phyloP scores from a whole-genome alignment of 2,329 filamentous ascomycete genomes.

The Penicillium concentricum region DNA sequence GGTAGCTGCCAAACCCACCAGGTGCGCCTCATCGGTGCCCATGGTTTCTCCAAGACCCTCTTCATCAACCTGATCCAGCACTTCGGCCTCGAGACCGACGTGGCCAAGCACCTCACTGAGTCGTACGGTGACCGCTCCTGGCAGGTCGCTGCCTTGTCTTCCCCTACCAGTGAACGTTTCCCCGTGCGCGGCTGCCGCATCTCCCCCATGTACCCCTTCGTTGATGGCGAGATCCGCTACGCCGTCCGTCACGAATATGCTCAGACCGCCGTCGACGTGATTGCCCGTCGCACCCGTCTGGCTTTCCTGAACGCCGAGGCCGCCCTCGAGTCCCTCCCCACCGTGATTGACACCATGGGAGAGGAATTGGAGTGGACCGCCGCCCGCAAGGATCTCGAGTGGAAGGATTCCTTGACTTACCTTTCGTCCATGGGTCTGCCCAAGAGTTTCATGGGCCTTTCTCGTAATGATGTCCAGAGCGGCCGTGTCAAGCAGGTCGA shows the following conservation, averaged over 20 bases:
- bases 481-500: constrained; percentile 51
- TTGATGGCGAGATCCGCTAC: constrained; percentile 89
- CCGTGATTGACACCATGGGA: constrained; percentile 84
- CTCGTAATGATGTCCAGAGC: constrained; percentile 58
- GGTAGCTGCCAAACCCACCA: constrained; percentile 81
- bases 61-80: constrained; percentile 96
- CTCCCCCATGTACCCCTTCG: constrained; percentile 78
- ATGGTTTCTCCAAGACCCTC: constrained; percentile 84
- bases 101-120: constrained; percentile 81
- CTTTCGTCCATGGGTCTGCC: constrained; percentile 62
- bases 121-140: constrained; percentile 92
- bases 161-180: constrained; percentile 74
- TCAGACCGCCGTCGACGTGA: constrained; percentile 82
- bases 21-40: constrained; percentile 76
- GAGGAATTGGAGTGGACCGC: constrained; percentile 78
- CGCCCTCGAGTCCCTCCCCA: constrained; percentile 78
- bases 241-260: constrained; percentile 87
- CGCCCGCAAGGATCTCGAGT: constrained; percentile 72
- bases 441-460: constrained; percentile 56
- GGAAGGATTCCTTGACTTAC: constrained; percentile 66
- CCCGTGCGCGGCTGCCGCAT: constrained; percentile 80
- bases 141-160: constrained; percentile 79
- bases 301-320: constrained; percentile 92
- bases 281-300: constrained; percentile 79
- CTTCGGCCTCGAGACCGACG: constrained; percentile 86